Evolutionary conservation across 768 basidiomycete species (phyloP).

Genomic region (Boletus rex-veris): DNA sequence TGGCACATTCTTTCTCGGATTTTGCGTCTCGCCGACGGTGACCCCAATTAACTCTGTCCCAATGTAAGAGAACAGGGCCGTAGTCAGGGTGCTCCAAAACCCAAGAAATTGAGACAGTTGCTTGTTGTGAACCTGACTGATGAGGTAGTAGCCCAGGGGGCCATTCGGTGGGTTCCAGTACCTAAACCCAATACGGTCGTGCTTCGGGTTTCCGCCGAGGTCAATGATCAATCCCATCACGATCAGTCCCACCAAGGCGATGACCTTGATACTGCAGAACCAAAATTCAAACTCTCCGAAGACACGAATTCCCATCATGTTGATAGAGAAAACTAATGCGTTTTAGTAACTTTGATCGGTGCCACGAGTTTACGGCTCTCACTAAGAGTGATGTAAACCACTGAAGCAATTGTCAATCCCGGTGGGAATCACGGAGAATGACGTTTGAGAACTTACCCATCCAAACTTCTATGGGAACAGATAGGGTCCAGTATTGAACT

Average conservation of each 20-base stretch:
- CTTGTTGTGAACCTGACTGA: constrained; percentile 33
- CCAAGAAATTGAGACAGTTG: constrained; percentile 34
- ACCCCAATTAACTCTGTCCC: constrained; percentile 40
- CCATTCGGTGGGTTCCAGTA: constrained; percentile 38
- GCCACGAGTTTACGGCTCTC: constrained; percentile 12
- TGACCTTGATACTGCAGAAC: constrained; percentile 46
- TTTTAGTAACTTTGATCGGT: not conserved
- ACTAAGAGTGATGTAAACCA: constrained; percentile 60
- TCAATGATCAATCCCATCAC: constrained; percentile 51
- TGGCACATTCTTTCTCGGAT: constrained; percentile 42
- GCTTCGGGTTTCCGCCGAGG: constrained; percentile 47
- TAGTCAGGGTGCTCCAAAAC: constrained; percentile 32
- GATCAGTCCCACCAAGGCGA: constrained; percentile 39
- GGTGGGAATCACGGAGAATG: not conserved
- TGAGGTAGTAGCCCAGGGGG: constrained; percentile 20
- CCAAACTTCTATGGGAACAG: constrained; percentile 49
- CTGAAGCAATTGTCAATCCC: constrained; percentile 27
- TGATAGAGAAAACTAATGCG: constrained; percentile 47
- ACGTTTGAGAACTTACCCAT: constrained; percentile 42
- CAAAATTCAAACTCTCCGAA: constrained; percentile 58
- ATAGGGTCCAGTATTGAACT: constrained; percentile 45
- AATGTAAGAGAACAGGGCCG: constrained; percentile 33
- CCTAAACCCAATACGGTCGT: constrained; percentile 42
- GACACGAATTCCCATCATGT: constrained; percentile 59
- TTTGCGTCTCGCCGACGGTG: constrained; percentile 36